Evolutionary conservation across 495 filamentous ascomycete genomes (phyloP).

Genomic region (Penicillium turbatum): DNA sequence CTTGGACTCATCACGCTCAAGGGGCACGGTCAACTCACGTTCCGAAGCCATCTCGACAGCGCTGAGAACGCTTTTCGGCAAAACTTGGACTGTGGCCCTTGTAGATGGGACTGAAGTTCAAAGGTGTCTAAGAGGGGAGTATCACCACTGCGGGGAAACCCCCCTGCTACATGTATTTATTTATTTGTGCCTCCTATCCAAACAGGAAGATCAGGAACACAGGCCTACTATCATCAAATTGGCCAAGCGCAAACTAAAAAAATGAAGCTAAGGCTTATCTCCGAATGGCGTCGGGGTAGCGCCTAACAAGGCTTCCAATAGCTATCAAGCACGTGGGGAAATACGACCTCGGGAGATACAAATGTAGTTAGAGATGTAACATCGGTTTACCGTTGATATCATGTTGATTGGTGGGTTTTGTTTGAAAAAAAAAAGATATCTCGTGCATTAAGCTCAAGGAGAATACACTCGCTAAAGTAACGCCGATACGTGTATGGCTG

Average conservation of each 20-base stretch:
- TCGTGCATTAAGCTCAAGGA: background rate
- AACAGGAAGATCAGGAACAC: background rate
- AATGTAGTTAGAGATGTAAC: no score
- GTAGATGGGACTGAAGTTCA: background rate
- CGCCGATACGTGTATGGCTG: slow-evolving; percentile 1
- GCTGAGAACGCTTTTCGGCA: background rate
- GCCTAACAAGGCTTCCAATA: background rate
- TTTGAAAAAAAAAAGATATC: background rate
- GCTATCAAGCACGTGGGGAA: background rate
- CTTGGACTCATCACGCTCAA: background rate
- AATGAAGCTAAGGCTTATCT: slow-evolving; percentile 1
- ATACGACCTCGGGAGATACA: no score
- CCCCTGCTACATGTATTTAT: background rate
- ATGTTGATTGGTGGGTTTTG: background rate
- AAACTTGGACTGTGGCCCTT: background rate
- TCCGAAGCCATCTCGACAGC: background rate
- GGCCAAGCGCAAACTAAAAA: background rate
- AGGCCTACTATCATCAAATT: background rate
- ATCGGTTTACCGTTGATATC: no score
- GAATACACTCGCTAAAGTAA: slow-evolving; percentile 1
- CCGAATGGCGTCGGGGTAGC: background rate
- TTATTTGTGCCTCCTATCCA: background rate
- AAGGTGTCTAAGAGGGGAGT: background rate
- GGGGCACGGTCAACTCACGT: background rate
- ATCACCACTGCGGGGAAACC: background rate